These are phyloP conservation scores for Thymus mandschuricus DNA, from an alignment of 257 asterid genomes.

Conservation along the genomic window DNA sequence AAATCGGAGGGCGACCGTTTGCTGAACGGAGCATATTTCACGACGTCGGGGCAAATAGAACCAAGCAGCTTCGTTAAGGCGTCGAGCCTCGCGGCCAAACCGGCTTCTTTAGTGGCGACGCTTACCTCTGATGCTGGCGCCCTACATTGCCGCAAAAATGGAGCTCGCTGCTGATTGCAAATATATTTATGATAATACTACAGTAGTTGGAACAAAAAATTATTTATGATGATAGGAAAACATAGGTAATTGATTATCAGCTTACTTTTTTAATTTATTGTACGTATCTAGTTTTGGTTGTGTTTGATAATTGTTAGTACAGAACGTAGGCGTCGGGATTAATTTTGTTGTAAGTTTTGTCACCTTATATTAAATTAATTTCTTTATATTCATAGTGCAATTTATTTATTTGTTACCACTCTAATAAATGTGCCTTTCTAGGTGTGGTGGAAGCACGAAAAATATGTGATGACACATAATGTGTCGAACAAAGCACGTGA, in stretches of 20 bases:
- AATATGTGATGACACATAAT: neutral
- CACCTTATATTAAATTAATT: too few relatives aligned
- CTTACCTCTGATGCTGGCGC: constrained; percentile 52
- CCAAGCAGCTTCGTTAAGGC: constrained; percentile 48
- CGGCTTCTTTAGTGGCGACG: constrained; percentile 43
- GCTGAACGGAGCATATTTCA: constrained; percentile 55
- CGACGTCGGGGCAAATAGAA: constrained; percentile 42
- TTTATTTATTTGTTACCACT: too few relatives aligned
- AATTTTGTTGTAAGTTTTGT: too few relatives aligned
- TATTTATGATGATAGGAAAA: too few relatives aligned
- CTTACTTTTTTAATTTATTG: too few relatives aligned
- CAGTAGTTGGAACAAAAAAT: too few relatives aligned
- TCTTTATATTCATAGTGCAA: too few relatives aligned
- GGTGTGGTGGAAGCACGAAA: neutral
- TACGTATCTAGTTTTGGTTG: too few relatives aligned
- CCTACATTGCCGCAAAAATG: constrained; percentile 43
- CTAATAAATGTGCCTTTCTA: too few relatives aligned
- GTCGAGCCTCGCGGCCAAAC: constrained; percentile 50
- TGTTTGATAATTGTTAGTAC: too few relatives aligned
- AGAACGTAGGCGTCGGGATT: too few relatives aligned
- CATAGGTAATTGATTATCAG: neutral
- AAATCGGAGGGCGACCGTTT: constrained; percentile 60
- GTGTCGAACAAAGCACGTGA: too few relatives aligned
- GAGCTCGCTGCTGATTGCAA: constrained; percentile 36
- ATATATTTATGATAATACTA: neutral